Base-by-base conservation (phyloP, 306 rosid species). In the Quercus wislizeni region DNA sequence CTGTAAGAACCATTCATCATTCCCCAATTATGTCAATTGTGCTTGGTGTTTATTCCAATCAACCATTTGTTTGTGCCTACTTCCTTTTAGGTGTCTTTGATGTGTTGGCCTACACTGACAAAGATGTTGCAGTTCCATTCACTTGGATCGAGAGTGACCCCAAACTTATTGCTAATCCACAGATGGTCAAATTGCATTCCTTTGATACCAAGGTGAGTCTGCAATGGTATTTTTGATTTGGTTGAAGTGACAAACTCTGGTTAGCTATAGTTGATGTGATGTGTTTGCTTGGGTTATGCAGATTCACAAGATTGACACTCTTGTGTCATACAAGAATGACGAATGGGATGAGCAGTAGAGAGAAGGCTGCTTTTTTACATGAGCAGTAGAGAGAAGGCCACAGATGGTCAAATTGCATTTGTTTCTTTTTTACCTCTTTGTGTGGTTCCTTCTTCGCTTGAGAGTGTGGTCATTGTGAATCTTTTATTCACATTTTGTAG, bases 141-240 rank as follows among this genome's bases (percentile, higher is more conserved):
- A 93, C 98, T 81, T 95, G 99, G 99, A 83, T 86, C 59, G 99
- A 96, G 88, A 96, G 97, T 87, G 99, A 96, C 83, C 99, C 99
- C 21, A 96, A 93, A 84, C 91, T 96, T 74, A 96, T 93, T 77
- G 92, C 83, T 46, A 96, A 96, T 91, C 99, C 99, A 1, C 97
- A 96, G 70, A 96, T 96, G 94, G 99, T 96, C 89, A 96, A 96
- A 84, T 83, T 96, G 87, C 99, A 96, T 86, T 93, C 99, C 33
- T 96, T 96, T 70, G 99, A 96, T 81, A 96, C 99, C 58, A 96
- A 96, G 99, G 99, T 87, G 78, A 79, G 85, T 84, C 62, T 76
- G 61, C 63, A 12, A 43, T 71, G 58, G 30, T n/a, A 61, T 9
- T 79, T 80, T 38, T 20, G 6, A 21, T 59, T 18, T 78, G 69